Evolutionary conservation across 768 basidiomycete genomes (phyloP).

Genomic region (Xerocomus brunneocitrinus): DNA sequence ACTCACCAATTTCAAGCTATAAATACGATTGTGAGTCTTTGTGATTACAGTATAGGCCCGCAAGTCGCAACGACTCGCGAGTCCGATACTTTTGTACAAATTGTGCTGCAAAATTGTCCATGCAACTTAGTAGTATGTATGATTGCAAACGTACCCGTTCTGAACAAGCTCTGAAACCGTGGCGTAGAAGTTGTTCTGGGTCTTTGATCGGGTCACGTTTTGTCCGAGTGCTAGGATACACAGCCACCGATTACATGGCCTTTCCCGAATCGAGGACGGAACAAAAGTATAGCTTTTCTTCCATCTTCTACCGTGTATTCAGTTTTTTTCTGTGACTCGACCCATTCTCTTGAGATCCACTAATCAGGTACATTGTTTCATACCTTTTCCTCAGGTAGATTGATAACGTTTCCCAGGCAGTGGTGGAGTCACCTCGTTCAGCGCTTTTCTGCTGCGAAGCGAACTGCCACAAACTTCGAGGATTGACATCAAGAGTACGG

Average conservation of each 20-base stretch:
- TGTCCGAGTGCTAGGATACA: background rate
- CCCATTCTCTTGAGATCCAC: slow-evolving; percentile 9
- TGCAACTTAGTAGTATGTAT: background rate
- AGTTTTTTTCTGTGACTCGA: slow-evolving; percentile 15
- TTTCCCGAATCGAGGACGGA: slow-evolving; percentile 7
- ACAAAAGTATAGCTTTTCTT: slow-evolving; percentile 12
- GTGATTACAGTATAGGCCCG: background rate
- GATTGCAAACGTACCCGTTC: too few relatives aligned
- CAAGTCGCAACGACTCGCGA: background rate
- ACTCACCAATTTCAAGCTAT: background rate
- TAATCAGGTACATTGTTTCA: slow-evolving; percentile 4
- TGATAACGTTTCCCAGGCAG: background rate
- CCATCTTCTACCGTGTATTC: slow-evolving; percentile 12
- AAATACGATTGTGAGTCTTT: background rate
- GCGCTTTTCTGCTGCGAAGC: slow-evolving; percentile 1
- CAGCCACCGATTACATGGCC: slow-evolving; percentile 23
- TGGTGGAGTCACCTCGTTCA: background rate
- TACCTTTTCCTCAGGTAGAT: background rate
- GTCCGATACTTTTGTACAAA: background rate
- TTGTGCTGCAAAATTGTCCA: background rate
- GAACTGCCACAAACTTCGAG: slow-evolving; percentile 2
- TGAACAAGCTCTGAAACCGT: too few relatives aligned
- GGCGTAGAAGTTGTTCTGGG: too few relatives aligned
- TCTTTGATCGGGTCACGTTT: too few relatives aligned
- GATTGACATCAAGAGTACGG: slow-evolving; percentile 4